phyloP scores from a whole-genome alignment of 305 asterid species.

The Withania somnifera region DNA sequence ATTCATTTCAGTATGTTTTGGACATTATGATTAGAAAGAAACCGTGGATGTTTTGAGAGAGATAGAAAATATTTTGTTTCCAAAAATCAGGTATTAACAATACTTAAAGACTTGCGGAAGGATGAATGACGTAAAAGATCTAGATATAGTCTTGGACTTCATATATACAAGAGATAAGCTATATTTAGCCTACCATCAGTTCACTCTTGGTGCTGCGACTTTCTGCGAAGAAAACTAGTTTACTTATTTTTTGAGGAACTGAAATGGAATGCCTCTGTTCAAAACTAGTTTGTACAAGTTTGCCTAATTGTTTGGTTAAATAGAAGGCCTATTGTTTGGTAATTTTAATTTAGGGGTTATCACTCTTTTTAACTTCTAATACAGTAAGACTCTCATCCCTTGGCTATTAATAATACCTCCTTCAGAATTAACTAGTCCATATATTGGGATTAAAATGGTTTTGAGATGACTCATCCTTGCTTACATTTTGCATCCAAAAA shows the following conservation, averaged over 20 bases:
- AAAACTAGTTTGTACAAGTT: not conserved
- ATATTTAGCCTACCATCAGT: not conserved
- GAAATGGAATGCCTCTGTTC: not conserved
- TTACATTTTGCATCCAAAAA: not conserved
- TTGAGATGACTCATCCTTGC: not conserved
- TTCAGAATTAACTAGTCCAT: not conserved
- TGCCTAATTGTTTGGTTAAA: not conserved
- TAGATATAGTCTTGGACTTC: not conserved
- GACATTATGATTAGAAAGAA: not conserved
- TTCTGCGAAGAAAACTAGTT: not conserved
- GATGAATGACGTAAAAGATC: not conserved
- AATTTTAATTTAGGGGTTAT: not conserved
- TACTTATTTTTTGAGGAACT: not conserved
- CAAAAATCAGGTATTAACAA: not conserved
- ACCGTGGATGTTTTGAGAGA: not conserved
- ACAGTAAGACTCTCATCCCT: not conserved
- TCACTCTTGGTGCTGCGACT: not conserved
- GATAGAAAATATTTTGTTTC: not conserved
- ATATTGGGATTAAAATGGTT: not conserved
- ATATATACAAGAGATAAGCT: not conserved
- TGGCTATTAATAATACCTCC: not conserved
- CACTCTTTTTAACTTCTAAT: not conserved
- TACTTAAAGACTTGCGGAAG: not conserved
- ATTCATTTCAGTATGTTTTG: not conserved
- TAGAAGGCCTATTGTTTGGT: not conserved